A percentile compares a stretch with the other conserved stretches of the same genome.
phyloP scores from a whole-genome alignment of 2,329 filamentous ascomycete genomes.

The Rhinocladiella mackenziei region DNA sequence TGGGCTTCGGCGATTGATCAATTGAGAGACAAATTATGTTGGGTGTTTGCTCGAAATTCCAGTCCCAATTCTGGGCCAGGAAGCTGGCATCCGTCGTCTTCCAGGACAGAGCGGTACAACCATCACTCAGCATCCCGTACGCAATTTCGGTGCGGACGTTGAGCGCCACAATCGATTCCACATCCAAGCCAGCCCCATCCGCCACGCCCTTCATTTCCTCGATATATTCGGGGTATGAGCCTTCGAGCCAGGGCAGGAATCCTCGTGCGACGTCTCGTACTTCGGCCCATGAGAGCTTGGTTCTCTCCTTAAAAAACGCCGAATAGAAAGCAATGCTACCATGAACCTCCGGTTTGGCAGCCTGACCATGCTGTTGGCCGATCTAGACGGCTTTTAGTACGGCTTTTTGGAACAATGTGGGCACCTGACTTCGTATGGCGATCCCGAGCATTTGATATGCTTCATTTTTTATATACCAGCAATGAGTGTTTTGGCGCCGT shows the following conservation, averaged over 20 bases:
- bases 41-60: slow-evolving; percentile 46
- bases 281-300: slow-evolving; percentile 45
- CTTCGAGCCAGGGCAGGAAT: slow-evolving; percentile 42
- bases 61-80: slow-evolving; percentile 58
- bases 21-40: slow-evolving; percentile 53
- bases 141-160: slow-evolving; percentile 60
- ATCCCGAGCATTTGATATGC: slow-evolving; percentile 29
- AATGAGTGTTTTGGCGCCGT: neutral
- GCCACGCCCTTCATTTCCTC: slow-evolving; percentile 46
- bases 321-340: slow-evolving; percentile 33
- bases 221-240: slow-evolving; percentile 33
- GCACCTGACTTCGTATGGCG: slow-evolving; percentile 30
- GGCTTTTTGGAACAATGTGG: neutral
- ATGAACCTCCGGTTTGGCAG: slow-evolving; percentile 29
- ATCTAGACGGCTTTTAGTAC: slow-evolving; percentile 23
- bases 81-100: slow-evolving; percentile 39
- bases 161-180: slow-evolving; percentile 54
- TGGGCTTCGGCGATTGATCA: slow-evolving; percentile 42
- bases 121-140: slow-evolving; percentile 55
- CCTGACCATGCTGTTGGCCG: slow-evolving; percentile 32
- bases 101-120: slow-evolving; percentile 56
- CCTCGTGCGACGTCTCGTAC: slow-evolving; percentile 45
- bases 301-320: slow-evolving; percentile 28
- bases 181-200: slow-evolving; percentile 46
- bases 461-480: slow-evolving; percentile 28